Evolutionary conservation across 495 filamentous ascomycete species (phyloP).

Genomic region (Penicillium longicatenatum): DNA sequence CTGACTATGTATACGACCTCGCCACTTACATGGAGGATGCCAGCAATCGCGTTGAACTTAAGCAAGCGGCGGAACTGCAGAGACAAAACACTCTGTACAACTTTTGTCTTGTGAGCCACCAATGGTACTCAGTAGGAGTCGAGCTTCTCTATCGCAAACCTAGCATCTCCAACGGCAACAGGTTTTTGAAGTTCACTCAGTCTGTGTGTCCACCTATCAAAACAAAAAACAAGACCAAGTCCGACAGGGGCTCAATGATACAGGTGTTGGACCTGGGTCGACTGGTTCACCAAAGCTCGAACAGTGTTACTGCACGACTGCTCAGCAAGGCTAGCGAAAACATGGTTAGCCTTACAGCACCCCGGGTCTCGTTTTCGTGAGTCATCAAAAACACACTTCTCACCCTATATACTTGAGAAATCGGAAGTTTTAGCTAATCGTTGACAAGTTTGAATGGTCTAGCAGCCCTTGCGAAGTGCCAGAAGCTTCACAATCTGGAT

Average conservation of each 20-base stretch:
- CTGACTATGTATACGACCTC: conserved; percentile 23
- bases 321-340: conserved; percentile 58
- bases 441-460: conserved; percentile 57
- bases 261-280: conserved; percentile 56
- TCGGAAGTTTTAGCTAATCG: neutral
- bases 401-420: neutral
- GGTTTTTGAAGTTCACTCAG: conserved; percentile 60
- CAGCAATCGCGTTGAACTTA: no score
- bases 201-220: conserved; percentile 62
- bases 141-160: conserved; percentile 59
- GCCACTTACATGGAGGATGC: neutral
- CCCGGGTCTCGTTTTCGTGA: conserved; percentile 58
- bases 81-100: conserved; percentile 51
- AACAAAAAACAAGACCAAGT: conserved; percentile 47
- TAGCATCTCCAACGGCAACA: conserved; percentile 45
- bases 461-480: conserved; percentile 64
- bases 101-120: conserved; percentile 59
- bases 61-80: no score
- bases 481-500: conserved; percentile 55
- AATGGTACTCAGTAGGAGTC: conserved; percentile 65
- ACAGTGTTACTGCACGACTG: conserved; percentile 65
- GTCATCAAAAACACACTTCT: neutral
- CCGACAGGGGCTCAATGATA: conserved; percentile 57
- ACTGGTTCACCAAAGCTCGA: conserved; percentile 66
- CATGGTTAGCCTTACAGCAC: conserved; percentile 64